Base-by-base conservation (phyloP, 2,329 filamentous ascomycete genomes). In the Exophiala alcalophila region DNA sequence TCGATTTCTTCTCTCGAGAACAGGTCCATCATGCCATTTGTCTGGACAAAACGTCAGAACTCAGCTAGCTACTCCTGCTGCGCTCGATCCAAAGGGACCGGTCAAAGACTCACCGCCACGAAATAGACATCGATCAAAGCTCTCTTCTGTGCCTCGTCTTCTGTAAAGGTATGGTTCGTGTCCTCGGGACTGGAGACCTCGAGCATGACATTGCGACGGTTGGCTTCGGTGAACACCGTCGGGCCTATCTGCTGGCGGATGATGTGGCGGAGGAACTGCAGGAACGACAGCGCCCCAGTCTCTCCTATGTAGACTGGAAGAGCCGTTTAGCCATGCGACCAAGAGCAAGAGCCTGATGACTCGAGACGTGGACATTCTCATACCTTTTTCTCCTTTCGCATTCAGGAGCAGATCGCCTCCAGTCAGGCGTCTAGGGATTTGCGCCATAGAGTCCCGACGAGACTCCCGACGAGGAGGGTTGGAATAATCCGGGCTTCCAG, bases 271-370 rank as follows among this genome's bases (percentile, higher is more conserved):
- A 77, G 62, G 24, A 77, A 66, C 43, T 78, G 73, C 1, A 80
- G 59, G 44, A 80, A 80, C 0, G 76, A 78, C 10, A 80, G 60
- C 0, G 73, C 70, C 1, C 72, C 72, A 7, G 69, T 70, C n/a
- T 68, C 63, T n/a, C 72, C 68, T 33, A 74, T 64, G 35, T 70
- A 75, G 0, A 75, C 69, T 74, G 28, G 12, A 36, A 23, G 5
- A 5, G 10, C 7, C 11, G 27, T 15, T 37, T 20, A 29, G 35
- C 20, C n/a, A 20, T 27, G 18, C 16, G 5, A 10, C 6, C 8
- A 5, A 9, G 12, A 20, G 9, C 2, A 27, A 28, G n/a, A 41
- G 14, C n/a, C n/a, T n/a, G n/a, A n/a, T n/a, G n/a, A n/a, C n/a
- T n/a, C n/a, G n/a, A n/a, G n/a, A n/a, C n/a, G n/a, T n/a, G n/a